Base-by-base conservation (phyloP, 257 asterid species). In the Scutellaria barbata region DNA sequence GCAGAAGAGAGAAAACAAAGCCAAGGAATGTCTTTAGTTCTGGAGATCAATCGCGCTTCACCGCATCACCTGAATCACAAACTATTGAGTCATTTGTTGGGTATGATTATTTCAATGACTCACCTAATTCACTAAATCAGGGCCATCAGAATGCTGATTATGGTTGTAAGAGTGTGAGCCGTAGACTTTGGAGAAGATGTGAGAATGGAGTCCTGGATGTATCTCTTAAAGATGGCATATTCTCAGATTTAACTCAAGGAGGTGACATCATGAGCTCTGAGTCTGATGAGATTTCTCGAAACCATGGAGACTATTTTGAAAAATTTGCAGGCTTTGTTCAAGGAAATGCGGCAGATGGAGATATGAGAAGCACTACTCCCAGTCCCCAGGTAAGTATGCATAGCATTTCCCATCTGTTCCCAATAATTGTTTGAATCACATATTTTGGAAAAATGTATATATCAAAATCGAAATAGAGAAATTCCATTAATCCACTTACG, bases 171-270 rank as follows among this genome's bases (percentile, higher is more conserved):
- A 85, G 92, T 79, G 95, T 87, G 76, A 95, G 77, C 58, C 86
- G 95, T 33, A 89, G 85, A 70, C 92, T 92, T 63, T 92, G 97
- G 97, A 76, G 66, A 42, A 89, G 81, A 82, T 75, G 72, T 71
- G 89, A 81, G 56, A 80, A 80, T 73, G 86, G 88, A 13, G 79
- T 76, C 35, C 18, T 87, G 50, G 92, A 94, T 72, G 88, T 89
- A 17, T 90, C 96, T 74, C 96, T 94, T 54, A 88, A 86, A 79
- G 98, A 94, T 79, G 98, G 97, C 58, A 81, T 94, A 25, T 87
- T 87, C 54, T 87, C 96, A 11, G 85, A 84, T 70, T 67, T 72
- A 13, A 71, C 75, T 53, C 77, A 16, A 39, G 87, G 82, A 78
- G 69, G 78, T 68, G 85, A 52, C 53, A 48, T 6, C 14, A 66